Percentiles rank a stretch among this genome's conserved stretches.
Conservation (phyloP, 2,329 filamentous ascomycete genomes). For the Ophioceras dolichostomum region DNA sequence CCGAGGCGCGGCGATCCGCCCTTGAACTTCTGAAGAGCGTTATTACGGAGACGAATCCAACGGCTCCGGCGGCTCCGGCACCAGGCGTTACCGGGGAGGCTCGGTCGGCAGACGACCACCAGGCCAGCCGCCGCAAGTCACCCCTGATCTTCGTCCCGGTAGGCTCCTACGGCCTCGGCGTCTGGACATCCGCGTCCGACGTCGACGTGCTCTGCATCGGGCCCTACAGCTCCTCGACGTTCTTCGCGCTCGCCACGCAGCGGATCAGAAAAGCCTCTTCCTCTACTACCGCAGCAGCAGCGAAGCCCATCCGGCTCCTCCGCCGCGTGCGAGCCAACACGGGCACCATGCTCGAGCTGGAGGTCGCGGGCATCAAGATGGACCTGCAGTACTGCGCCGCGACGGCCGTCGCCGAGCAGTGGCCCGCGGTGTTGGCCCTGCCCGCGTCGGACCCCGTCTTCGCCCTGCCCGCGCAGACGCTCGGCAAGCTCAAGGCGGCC, state of each 20-base stretch:
- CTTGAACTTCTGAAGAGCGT: slow-evolving; percentile 8
- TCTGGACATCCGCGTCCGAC: slow-evolving; percentile 49
- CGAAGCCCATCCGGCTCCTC: slow-evolving; percentile 32
- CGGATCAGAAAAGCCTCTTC: slow-evolving; percentile 36
- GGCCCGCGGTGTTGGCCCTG: slow-evolving; percentile 32
- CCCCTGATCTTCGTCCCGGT: slow-evolving; percentile 44
- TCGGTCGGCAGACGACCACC: not conserved
- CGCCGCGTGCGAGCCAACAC: slow-evolving; percentile 45
- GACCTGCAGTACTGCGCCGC: slow-evolving; percentile 58
- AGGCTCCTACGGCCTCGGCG: slow-evolving; percentile 52
- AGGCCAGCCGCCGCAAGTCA: slow-evolving; percentile 12
- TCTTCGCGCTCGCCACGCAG: slow-evolving; percentile 46
- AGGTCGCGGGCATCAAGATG: slow-evolving; percentile 42
- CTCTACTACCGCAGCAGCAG: slow-evolving; percentile 11
- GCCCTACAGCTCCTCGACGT: slow-evolving; percentile 44
- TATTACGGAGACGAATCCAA: not conserved
- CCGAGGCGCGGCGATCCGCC: slow-evolving; percentile 4
- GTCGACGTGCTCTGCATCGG: slow-evolving; percentile 56
- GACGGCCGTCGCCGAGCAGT: slow-evolving; percentile 38
- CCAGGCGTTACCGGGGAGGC: not conserved
- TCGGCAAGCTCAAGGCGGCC: slow-evolving; percentile 51
- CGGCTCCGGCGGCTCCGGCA: slow-evolving; percentile 2
- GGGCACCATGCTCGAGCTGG: slow-evolving; percentile 53
- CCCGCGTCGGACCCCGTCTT: slow-evolving; percentile 40
- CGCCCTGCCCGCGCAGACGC: slow-evolving; percentile 38